A percentile compares a stretch with the other conserved stretches of the same genome.
Conservation (phyloP, 192 early-diverging fungal genomes). For the Mycoemilia scoparia region DNA sequence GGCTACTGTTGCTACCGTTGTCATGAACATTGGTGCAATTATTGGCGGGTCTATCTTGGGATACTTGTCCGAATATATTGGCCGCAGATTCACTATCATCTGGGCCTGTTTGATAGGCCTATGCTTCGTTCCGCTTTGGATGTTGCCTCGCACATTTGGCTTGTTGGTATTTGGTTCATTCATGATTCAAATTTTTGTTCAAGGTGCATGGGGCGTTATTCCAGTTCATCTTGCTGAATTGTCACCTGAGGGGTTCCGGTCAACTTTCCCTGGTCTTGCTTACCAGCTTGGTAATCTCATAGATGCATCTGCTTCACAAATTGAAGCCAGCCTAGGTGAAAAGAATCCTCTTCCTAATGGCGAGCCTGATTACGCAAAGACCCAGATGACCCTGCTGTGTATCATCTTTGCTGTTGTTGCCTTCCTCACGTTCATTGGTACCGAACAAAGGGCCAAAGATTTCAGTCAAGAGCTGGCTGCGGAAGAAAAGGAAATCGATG, state of each 20-base stretch:
- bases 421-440: too few relatives aligned
- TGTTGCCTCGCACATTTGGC: slow-evolving; percentile 19
- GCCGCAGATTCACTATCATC: slow-evolving; percentile 39
- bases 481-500: too few relatives aligned
- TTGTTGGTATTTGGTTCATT: slow-evolving; percentile 21
- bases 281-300: slow-evolving; percentile 63
- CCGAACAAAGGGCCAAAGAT: too few relatives aligned
- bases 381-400: background rate
- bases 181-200: slow-evolving; percentile 25
- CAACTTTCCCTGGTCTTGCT: slow-evolving; percentile 48
- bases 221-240: slow-evolving; percentile 52
- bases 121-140: slow-evolving; percentile 51
- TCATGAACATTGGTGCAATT: slow-evolving; percentile 48
- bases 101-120: slow-evolving; percentile 30
- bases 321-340: slow-evolving; percentile 35
- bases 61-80: slow-evolving; percentile 47
- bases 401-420: too few relatives aligned
- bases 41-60: slow-evolving; percentile 46
- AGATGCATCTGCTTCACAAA: slow-evolving; percentile 32
- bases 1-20: slow-evolving; percentile 36
- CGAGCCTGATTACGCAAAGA: slow-evolving; percentile 4
- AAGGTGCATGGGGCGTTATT: slow-evolving; percentile 39
- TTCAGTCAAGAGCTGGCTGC: too few relatives aligned
- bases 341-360: slow-evolving; percentile 28
- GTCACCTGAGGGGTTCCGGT: slow-evolving; percentile 43